These are phyloP conservation scores for Naganishia sp. DNA, from an alignment of 1,284 basidiomycete genomes.

Conservation along the genomic window DNA sequence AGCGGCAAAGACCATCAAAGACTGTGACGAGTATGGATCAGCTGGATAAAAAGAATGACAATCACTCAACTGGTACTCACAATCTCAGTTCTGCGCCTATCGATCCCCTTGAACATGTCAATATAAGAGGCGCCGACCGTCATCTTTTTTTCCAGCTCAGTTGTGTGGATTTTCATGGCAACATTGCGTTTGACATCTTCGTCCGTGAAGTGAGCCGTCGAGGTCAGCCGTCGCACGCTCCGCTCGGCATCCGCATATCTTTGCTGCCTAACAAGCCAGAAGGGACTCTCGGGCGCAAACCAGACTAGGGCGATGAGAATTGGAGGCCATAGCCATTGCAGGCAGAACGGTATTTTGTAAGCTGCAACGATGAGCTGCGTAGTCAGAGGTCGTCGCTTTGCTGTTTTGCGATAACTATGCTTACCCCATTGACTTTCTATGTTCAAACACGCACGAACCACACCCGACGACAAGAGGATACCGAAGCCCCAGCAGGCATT, in stretches of 20 bases:
- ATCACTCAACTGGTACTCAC: conserved; percentile 8
- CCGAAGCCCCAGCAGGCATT: conserved; percentile 58
- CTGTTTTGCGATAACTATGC: conserved; percentile 10
- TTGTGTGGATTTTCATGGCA: conserved; percentile 45
- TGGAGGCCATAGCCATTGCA: conserved; percentile 54
- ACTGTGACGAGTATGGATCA: not conserved
- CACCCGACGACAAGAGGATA: conserved; percentile 54
- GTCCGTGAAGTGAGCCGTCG: conserved; percentile 35
- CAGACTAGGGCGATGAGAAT: conserved; percentile 47
- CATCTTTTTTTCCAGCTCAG: conserved; percentile 40
- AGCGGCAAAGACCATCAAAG: conserved; percentile 30
- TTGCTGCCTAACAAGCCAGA: conserved; percentile 45
- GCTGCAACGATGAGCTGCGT: conserved; percentile 15
- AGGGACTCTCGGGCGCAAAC: conserved; percentile 47
- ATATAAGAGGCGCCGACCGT: conserved; percentile 37
- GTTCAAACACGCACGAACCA: conserved; percentile 41
- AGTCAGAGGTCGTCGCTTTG: conserved; percentile 6
- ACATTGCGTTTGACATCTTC: conserved; percentile 37
- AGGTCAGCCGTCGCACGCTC: conserved; percentile 37
- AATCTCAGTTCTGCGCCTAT: conserved; percentile 36
- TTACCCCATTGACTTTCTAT: conserved; percentile 41
- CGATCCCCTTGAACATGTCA: conserved; percentile 42
- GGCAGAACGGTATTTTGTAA: conserved; percentile 31
- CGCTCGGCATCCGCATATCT: conserved; percentile 36
- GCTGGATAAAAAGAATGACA: not conserved